Evolutionary conservation across 306 rosid genomes (phyloP), one percentile per base, ranked within the genome.

Genomic region (Lagenaria siceraria): DNA sequence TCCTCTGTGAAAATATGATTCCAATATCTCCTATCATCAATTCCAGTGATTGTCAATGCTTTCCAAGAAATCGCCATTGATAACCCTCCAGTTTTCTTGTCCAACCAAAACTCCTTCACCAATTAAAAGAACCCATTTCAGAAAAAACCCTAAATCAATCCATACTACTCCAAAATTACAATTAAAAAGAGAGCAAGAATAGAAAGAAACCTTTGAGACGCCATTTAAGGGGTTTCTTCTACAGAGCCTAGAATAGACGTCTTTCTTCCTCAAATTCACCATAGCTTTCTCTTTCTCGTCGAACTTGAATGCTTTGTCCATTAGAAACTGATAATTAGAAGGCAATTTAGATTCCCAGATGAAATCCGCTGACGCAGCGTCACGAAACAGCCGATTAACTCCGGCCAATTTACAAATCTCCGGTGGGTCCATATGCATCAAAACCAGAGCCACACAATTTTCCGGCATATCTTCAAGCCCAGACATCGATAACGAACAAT

Each of bases 11-110:
- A 69, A 82, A 93, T 86, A 85, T 83, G 87, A 69, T 86, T 91
- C 98, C 98, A 94, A 78, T 94, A 94, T 87, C 97, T 91, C 72
- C 98, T 84, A 78, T 91, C 98, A 85, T 89, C 96, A 21, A 94
- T 91, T 82, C 98, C 98, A 1, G 97, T 94, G 70, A 94, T 91
- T 79, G 82, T 84, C 24, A 94, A 84, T 1, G 87, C 91, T 81
- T 84, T 90, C 15, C 91, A 91, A 46, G 93, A 90, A 81, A 91
- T 86, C 25, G 88, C 88, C 81, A 91, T 75, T 80, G 86, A 87
- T 40, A 90, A 40, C 2, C 88, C 90, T 78, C 98, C 96, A 0
- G 82, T 85, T 59, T 72, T 84, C 81, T 91, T 94, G 68, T 94
- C 92, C 40, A 91, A 80, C 94, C 96, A 87, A 80, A 94, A 62